A percentile compares a stretch with the other conserved stretches of the same genome.
Conservation (phyloP, 2,329 filamentous ascomycete genomes). For the Fusarium globosum region DNA sequence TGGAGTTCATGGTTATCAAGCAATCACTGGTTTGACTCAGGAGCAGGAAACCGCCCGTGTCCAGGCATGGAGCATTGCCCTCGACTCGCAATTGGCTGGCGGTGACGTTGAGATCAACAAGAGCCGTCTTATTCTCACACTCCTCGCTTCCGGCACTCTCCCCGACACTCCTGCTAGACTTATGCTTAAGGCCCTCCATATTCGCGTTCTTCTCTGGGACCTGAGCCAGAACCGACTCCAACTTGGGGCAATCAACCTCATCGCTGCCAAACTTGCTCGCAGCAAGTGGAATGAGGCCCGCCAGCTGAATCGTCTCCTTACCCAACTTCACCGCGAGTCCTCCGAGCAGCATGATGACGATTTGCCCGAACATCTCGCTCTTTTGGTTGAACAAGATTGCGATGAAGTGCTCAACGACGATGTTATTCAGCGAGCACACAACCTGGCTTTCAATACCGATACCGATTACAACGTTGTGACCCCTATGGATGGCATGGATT, state of each 20-base stretch:
- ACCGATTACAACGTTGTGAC: slow-evolving; percentile 74
- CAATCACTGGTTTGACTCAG: slow-evolving; percentile 81
- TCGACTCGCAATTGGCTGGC: slow-evolving; percentile 92
- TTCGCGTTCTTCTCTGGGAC: slow-evolving; percentile 89
- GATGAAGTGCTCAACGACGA: slow-evolving; percentile 82
- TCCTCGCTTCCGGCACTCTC: slow-evolving; percentile 88
- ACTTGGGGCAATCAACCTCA: slow-evolving; percentile 71
- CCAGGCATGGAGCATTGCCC: slow-evolving; percentile 92
- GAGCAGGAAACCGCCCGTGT: slow-evolving; percentile 88
- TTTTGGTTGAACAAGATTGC: slow-evolving; percentile 81
- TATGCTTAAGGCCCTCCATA: slow-evolving; percentile 92
- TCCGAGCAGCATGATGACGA: slow-evolving; percentile 63
- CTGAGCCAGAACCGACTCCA: slow-evolving; percentile 73
- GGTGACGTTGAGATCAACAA: slow-evolving; percentile 91
- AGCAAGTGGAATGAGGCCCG: slow-evolving; percentile 86
- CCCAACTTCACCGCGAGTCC: slow-evolving; percentile 54
- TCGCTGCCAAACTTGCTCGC: slow-evolving; percentile 79
- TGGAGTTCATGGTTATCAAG: slow-evolving; percentile 80
- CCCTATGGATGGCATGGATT: slow-evolving; percentile 79
- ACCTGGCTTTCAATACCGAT: slow-evolving; percentile 86
- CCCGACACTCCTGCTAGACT: slow-evolving; percentile 84
- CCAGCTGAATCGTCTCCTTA: slow-evolving; percentile 65
- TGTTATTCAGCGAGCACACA: slow-evolving; percentile 87
- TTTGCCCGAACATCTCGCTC: slow-evolving; percentile 80
- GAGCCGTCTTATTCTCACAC: slow-evolving; percentile 83